Evolutionary conservation across 768 basidiomycete species (phyloP).

Genomic region (Boletus speciosus): DNA sequence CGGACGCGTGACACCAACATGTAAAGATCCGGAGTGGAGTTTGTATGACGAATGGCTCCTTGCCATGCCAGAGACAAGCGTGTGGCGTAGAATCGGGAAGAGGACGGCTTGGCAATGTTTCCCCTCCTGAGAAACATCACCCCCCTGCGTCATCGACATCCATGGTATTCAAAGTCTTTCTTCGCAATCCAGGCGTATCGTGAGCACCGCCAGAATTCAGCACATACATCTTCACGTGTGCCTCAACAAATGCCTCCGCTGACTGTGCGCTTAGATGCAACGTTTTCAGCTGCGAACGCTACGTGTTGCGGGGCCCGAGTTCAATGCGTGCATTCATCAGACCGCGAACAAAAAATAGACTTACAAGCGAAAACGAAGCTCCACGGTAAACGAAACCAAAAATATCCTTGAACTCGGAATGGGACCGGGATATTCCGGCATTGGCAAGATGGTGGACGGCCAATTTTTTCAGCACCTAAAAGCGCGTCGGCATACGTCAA

Average conservation of each 20-base stretch:
- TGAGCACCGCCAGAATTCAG: background rate
- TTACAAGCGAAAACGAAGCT: constrained; percentile 38
- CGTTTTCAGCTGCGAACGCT: constrained; percentile 32
- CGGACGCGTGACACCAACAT: background rate
- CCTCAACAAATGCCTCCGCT: constrained; percentile 33
- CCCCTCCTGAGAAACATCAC: constrained; percentile 4
- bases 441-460: constrained; percentile 32
- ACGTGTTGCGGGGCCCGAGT: background rate
- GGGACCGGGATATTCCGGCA: constrained; percentile 34
- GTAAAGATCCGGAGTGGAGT: constrained; percentile 8
- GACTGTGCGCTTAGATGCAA: constrained; percentile 20
- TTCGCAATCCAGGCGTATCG: background rate
- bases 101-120: background rate
- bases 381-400: constrained; percentile 41
- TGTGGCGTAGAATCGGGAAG: background rate
- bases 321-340: background rate
- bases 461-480: constrained; percentile 38
- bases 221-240: constrained; percentile 38
- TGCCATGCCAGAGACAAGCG: background rate
- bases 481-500: background rate
- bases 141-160: constrained; percentile 8
- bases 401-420: constrained; percentile 40
- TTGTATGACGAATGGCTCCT: background rate
- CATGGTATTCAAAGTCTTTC: background rate
- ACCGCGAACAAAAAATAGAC: constrained; percentile 7